Conservation (phyloP, 2,329 filamentous ascomycete genomes). For the Metarhizium sp. region DNA sequence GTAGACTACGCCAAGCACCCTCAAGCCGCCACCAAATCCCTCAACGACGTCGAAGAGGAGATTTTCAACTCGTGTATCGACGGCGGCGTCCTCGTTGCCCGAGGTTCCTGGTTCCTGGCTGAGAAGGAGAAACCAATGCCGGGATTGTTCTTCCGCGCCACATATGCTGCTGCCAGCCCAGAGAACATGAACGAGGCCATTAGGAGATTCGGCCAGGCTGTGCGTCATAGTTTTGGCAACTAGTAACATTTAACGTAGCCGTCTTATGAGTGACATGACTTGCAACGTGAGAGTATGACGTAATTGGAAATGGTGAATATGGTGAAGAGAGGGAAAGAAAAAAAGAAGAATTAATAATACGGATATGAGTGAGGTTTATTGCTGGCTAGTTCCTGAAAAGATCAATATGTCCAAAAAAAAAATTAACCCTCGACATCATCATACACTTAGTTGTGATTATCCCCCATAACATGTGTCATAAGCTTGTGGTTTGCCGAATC, state of each 20-base stretch:
- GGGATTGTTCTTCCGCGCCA: slow-evolving; percentile 80
- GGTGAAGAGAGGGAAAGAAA: neutral
- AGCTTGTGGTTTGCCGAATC: neutral
- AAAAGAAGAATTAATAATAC: neutral
- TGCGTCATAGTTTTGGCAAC: slow-evolving; percentile 47
- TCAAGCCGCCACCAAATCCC: slow-evolving; percentile 36
- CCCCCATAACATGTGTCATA: neutral
- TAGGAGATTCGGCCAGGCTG: slow-evolving; percentile 62
- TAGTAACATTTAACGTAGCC: slow-evolving; percentile 9
- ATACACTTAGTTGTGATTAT: neutral
- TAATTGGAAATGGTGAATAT: no score
- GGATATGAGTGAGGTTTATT: neutral
- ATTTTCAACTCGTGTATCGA: slow-evolving; percentile 73
- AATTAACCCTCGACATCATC: neutral
- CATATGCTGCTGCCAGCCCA: slow-evolving; percentile 71
- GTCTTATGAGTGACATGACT: no score
- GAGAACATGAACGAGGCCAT: slow-evolving; percentile 66
- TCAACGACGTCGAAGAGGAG: slow-evolving; percentile 69
- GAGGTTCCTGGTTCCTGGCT: slow-evolving; percentile 86
- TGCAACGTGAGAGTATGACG: neutral
- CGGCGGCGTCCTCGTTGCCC: slow-evolving; percentile 68
- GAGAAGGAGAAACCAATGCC: slow-evolving; percentile 50
- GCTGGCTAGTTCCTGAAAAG: neutral
- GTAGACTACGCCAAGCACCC: slow-evolving; percentile 61
- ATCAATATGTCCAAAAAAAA: neutral